phyloP scores from a whole-genome alignment of 2,329 filamentous ascomycete genomes.

The Pyricularia grisea region DNA sequence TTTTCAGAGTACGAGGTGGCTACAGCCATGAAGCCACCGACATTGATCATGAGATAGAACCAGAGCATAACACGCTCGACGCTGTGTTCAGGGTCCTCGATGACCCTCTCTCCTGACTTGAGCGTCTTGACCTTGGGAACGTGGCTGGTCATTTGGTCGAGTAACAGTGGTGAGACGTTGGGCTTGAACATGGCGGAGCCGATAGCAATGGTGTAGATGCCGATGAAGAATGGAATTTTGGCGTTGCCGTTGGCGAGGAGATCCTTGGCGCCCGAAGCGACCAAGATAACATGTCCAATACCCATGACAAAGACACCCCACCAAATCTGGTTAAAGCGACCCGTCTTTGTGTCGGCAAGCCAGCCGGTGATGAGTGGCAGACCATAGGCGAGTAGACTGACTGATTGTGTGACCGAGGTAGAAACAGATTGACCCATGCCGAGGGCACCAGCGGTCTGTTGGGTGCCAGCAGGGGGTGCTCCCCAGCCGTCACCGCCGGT shows the following conservation, averaged over 20 bases:
- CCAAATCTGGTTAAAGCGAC: conserved; percentile 64
- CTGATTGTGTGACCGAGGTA: conserved; percentile 43
- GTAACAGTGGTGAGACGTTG: conserved; percentile 34
- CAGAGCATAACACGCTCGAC: conserved; percentile 34
- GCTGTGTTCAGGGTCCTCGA: conserved; percentile 35
- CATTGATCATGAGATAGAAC: conserved; percentile 58
- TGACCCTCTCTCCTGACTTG: conserved; percentile 31
- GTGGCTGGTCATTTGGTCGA: conserved; percentile 33
- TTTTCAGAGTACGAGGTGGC: conserved; percentile 67
- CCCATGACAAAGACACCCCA: conserved; percentile 59
- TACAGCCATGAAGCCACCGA: conserved; percentile 51
- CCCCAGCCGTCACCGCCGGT: conserved; percentile 28
- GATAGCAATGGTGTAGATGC: conserved; percentile 49
- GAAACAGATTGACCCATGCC: conserved; percentile 45
- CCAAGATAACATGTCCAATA: conserved; percentile 58
- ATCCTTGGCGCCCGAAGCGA: conserved; percentile 43
- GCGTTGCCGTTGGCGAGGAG: conserved; percentile 33
- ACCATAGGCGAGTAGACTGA: conserved; percentile 47
- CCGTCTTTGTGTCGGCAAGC: conserved; percentile 58
- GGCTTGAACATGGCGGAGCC: conserved; percentile 66
- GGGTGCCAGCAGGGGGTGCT: conserved; percentile 26
- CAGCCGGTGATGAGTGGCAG: conserved; percentile 46
- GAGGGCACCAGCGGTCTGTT: conserved; percentile 47
- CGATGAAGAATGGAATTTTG: conserved; percentile 51
- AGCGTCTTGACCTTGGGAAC: conserved; percentile 30